A percentile compares a stretch with the other conserved stretches of the same genome.
Evolutionary conservation across 257 asterid species (phyloP).

Genomic region (Cruciata laevipes): DNA sequence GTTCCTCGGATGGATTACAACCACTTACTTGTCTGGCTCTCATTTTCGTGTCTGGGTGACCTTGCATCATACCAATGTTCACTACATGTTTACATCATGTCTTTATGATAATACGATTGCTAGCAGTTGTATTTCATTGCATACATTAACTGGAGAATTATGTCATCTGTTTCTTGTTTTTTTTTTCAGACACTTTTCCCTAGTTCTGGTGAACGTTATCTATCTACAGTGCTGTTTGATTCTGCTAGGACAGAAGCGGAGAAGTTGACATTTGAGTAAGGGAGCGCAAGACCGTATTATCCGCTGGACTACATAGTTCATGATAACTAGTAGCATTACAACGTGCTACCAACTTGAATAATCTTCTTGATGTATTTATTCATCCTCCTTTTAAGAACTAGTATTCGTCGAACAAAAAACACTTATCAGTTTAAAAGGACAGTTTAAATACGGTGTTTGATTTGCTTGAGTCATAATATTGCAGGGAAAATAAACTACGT

Average conservation of each 20-base stretch:
- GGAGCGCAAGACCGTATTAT: not conserved
- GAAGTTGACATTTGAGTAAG: constrained; percentile 30
- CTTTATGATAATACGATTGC: not conserved
- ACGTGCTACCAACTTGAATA: not conserved
- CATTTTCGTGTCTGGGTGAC: not conserved
- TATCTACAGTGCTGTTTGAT: constrained; percentile 48
- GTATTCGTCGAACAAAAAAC: not conserved
- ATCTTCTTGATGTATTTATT: not conserved
- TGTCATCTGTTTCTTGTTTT: constrained; percentile 7
- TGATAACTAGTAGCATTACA: not conserved
- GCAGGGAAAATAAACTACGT: too few relatives aligned
- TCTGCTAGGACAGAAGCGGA: constrained; percentile 37
- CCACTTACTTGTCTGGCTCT: not conserved
- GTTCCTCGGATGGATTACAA: too few relatives aligned
- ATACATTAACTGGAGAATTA: not conserved
- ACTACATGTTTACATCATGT: not conserved
- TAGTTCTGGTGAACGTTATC: constrained; percentile 55
- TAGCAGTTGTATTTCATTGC: not conserved
- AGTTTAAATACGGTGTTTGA: too few relatives aligned
- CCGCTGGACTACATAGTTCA: not conserved
- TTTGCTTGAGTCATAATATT: too few relatives aligned
- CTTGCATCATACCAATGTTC: not conserved
- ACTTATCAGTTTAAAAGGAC: not conserved
- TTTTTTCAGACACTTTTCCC: constrained; percentile 39
- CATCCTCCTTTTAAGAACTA: too few relatives aligned